Conservation (phyloP, 768 basidiomycete species). For the Leccinum variicolor region DNA sequence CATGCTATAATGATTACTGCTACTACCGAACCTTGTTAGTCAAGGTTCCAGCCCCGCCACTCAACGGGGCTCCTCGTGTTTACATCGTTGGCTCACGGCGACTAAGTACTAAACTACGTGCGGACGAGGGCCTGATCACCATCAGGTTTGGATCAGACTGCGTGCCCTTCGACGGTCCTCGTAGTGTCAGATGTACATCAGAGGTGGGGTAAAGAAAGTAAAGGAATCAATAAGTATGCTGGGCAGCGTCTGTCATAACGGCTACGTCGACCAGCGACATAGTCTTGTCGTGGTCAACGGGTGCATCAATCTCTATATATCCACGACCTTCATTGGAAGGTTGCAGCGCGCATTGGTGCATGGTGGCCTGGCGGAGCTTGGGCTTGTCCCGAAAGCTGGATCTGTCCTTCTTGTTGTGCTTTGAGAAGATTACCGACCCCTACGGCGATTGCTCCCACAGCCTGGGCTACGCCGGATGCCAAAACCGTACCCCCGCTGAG, state of each 20-base stretch:
- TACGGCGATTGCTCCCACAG: slow-evolving; percentile 75
- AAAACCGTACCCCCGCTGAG: slow-evolving; percentile 70
- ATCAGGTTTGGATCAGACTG: slow-evolving; percentile 12
- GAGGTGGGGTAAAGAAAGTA: slow-evolving; percentile 3
- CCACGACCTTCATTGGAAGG: slow-evolving; percentile 21
- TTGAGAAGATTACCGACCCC: slow-evolving; percentile 62
- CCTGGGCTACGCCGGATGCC: slow-evolving; percentile 71
- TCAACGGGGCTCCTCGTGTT: slow-evolving; percentile 27
- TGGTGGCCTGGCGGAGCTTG: slow-evolving; percentile 21
- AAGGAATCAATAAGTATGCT: slow-evolving; percentile 20
- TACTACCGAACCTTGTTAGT: slow-evolving; percentile 19
- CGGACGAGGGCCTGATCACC: slow-evolving; percentile 8
- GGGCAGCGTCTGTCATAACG: slow-evolving; percentile 13
- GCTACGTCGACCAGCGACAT: slow-evolving; percentile 23
- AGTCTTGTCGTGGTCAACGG: slow-evolving; percentile 6
- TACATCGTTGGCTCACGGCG: slow-evolving; percentile 24
- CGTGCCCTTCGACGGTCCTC: slow-evolving; percentile 6
- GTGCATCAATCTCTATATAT: background rate
- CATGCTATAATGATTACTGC: slow-evolving; percentile 12
- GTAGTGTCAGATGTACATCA: slow-evolving; percentile 9
- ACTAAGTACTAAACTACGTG: slow-evolving; percentile 19
- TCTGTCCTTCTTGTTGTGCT: slow-evolving; percentile 42
- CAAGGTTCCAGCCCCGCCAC: slow-evolving; percentile 23
- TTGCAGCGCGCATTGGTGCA: slow-evolving; percentile 29
- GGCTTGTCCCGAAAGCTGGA: slow-evolving; percentile 23